Evolutionary conservation across 2,329 filamentous ascomycete species (phyloP), one percentile per base, ranked within the genome.

Genomic region (Pyrenochaeta sp.): DNA sequence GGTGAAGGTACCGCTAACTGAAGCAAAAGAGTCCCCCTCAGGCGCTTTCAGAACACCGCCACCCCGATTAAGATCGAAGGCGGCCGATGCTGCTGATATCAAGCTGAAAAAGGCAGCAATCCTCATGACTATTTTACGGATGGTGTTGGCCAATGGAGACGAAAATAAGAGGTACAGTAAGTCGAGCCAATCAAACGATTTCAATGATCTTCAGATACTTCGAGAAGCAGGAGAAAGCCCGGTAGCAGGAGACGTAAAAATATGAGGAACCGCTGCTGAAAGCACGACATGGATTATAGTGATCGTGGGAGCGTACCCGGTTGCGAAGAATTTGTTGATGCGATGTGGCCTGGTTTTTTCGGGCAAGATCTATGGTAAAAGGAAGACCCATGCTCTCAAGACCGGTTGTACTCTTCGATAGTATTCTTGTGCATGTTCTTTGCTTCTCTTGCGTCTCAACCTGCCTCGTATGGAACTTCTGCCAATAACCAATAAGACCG

Each of bases 41-140:
- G 60, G 60, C 15, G 59, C 60, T 49, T 62, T 63, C 35, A 62
- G 51, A 9, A 60, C 57, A 10, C 55, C 60, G 6, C 58, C 59
- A 14, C 45, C 60, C 9, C 59, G 47, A 26, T 62, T 62, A 8
- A 47, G 43, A 34, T 63, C 60, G 35, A 56, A 63, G 6, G 60
- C 60, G n/a, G 53, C 60, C 29, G 42, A 44, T 31, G 41, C 49
- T 13, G 30, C 22, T n/a, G 58, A 45, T 19, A 39, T 22, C 35
- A 41, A 53, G 38, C 43, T 42, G 18, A 54, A 17, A 26, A 60
- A 13, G 21, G 28, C 13, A 15, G 35, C 34, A 20, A 45, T 9
- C 36, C 40, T 58, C 60, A 62, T 62, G 19, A 34, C 31, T 37
- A 26, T 9, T 8, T 20, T n/a, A 11, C 27, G 8, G 18, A 13